Conservation (phyloP, 257 asterid genomes). For the Penstemon newberryi region DNA sequence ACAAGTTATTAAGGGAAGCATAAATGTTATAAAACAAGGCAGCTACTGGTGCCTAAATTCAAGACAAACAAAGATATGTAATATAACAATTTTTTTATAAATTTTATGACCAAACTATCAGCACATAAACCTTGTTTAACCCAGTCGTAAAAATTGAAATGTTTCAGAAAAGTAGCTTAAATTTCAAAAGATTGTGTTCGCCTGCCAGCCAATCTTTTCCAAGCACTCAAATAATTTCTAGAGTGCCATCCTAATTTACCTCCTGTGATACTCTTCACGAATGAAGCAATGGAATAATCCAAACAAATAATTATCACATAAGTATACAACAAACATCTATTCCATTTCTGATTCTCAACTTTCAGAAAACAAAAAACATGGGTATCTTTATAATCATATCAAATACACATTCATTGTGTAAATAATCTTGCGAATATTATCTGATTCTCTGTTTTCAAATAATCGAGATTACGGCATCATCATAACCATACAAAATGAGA, state of each 20-base stretch:
- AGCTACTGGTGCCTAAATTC: background rate
- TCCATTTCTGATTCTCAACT: background rate
- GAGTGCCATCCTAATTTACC: background rate
- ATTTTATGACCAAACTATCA: background rate
- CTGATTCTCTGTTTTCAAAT: too few relatives aligned
- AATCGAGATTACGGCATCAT: background rate
- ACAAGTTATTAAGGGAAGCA: slow-evolving; percentile 1
- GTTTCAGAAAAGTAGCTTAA: background rate
- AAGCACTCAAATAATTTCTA: background rate
- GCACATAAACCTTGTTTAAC: background rate
- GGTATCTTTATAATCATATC: background rate
- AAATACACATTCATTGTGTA: too few relatives aligned
- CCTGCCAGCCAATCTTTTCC: background rate
- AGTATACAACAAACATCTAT: background rate
- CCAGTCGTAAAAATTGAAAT: background rate
- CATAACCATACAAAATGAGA: background rate
- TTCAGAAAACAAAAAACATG: background rate
- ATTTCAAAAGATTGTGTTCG: background rate
- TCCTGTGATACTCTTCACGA: background rate
- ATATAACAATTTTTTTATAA: background rate
- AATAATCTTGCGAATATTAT: too few relatives aligned
- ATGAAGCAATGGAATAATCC: background rate
- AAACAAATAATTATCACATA: slow-evolving; percentile 3
- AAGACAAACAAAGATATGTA: background rate
- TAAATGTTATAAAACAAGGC: slow-evolving; percentile 10